Evolutionary conservation across 1,284 basidiomycete species (phyloP), one percentile per base, ranked within the genome.

Genomic region (Marasmius sp.): DNA sequence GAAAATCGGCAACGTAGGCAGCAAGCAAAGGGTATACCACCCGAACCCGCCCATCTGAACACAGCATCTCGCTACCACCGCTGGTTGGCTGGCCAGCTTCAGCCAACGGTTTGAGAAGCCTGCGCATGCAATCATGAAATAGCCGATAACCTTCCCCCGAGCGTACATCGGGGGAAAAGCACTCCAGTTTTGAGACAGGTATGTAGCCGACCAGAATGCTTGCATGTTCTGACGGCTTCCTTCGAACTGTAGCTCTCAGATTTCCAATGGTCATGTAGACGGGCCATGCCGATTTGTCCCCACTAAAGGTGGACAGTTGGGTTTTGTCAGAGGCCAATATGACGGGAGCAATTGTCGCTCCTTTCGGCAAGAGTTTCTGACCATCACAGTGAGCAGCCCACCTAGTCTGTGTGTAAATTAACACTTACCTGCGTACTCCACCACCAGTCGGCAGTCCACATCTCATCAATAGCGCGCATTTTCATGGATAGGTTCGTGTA

Each of bases 371-470:
- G 16, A 61, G 39, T 52, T 72, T 60, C 71, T 74, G 60, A 22
- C 16, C 16, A 48, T 10, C 52, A 43, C 54, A 14, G 33, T 54
- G 58, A 55, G 16, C n/a, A 14, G 27, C 39, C 14, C 20, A 27
- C 12, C 6, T 36, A 10, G 1, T n/a, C n/a, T 37, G 34, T 2
- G 33, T 1, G 34, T 10, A 10, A 14, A 5, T 33, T 50, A 14
- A 27, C 33, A 59, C 67, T 62, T 34, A 78, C 77, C 68, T 79
- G 77, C 0, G 65, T 67, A 0, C 73, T 59, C 72, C 72, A 77
- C 76, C 78, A 81, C 79, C 78, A 81, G n/a, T 79, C 70, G 0
- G 56, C 73, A 0, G 76, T 80, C 72, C 74, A 77, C 75, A 79
- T 80, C 57, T 82, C 74, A 36, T 71, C 64, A 52, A 72, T 74